Evolutionary conservation across 352 stramenopile genomes (phyloP), one percentile per base, ranked within the genome.

Genomic region (Globisporangium iwayamae): DNA sequence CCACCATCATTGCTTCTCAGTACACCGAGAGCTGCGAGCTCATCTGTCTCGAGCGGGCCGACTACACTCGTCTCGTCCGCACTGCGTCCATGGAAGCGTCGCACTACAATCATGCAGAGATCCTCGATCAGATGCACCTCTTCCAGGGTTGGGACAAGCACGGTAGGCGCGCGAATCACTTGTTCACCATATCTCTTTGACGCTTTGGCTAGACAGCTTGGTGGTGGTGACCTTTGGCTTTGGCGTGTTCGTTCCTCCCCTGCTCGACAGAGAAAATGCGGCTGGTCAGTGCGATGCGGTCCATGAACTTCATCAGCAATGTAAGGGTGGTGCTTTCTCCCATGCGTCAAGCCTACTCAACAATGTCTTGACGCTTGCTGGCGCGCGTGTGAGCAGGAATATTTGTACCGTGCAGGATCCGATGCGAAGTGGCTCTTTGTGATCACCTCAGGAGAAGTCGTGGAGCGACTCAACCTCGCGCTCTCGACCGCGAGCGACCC

Each of bases 381-480:
- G 20, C n/a, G 18, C 18, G 3, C 10, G 36, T 41, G 36, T 41
- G 36, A 41, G 43, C 28, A 91, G 83, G 81, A 92, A 46, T 89
- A 87, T 66, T 62, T 92, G 38, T 90, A 92, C 43, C 74, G 78
- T 13, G 74, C 81, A 13, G 83, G 83, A 2, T 71, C 72, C 0
- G 79, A 90, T 46, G 79, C 81, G 9, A 90, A 87, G 62, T 88
- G 78, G 74, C 84, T 92, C 76, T 92, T 78, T 54, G 80, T 92
- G 56, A 72, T 92, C 30, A 86, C 82, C 22, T 73, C 76, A 0
- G 83, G 83, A 11, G 83, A 92, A 65, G 78, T 87, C 10, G 76
- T 87, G 39, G 83, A 92, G 63, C 78, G 81, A 5, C 68, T 87
- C 22, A 90, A 89, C 65, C 86, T 76, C 70, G 57, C 54, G 48